Evolutionary conservation across 129 eudicot species (phyloP), one percentile per base, ranked within the genome.

Genomic region (Artemisia tridentata): DNA sequence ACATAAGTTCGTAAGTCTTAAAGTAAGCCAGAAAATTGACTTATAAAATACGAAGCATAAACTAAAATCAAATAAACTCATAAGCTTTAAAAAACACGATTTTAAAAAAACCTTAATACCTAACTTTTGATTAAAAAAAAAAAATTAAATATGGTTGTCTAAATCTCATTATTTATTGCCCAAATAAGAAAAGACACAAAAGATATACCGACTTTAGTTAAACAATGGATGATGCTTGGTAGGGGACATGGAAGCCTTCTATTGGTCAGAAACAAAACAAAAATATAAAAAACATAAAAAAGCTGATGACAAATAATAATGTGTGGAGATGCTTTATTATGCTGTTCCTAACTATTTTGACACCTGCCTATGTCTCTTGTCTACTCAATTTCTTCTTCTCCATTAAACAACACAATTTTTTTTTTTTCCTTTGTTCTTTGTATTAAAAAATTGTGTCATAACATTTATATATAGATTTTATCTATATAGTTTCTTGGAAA

Each of bases 251-350:
- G 74, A 51, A 55, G 67, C 34, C 27, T 79, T 74, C 72, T 75
- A 75, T 83, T 72, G 88, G 79, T 72, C 58, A 71, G 1, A 73
- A 69, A 75, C 72, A 76, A 81, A 68, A 80, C 63, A 66, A 58
- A 53, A 69, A 41, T 53, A 31, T n/a, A 63, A 80, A 56, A 47
- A 65, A 41, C 49, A 34, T 34, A 80, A 56, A 47, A 59, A 65
- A 82, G 68, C 62, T 71, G 54, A 69, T 70, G 80, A 68, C 80
- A 75, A 63, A 70, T 70, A 38, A 13, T 58, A 78, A 80, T 78
- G 82, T 84, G 88, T 83, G 86, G 86, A 86, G 92, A 80, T 81
- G 88, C 82, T 82, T 87, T 81, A 43, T 72, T 76, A 54, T 83
- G 77, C 76, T 51, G 7, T 63, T 63, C 21, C 41, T 9, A 5